Evolutionary conservation across 768 basidiomycete species (phyloP), one percentile per base, ranked within the genome.

Genomic region (Russula abietina): DNA sequence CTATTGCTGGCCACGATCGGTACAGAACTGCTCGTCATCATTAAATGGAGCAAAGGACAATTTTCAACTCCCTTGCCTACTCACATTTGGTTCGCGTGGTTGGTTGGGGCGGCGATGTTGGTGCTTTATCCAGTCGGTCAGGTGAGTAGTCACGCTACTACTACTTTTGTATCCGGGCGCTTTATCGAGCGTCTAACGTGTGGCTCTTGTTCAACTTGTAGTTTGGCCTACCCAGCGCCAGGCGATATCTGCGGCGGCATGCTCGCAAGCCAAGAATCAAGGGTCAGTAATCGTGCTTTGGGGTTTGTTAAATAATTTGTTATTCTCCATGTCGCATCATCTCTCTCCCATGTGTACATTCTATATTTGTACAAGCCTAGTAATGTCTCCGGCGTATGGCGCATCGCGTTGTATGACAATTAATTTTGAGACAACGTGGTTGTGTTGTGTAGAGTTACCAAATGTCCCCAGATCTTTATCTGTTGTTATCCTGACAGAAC

Each of bases 1-100:
- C 76, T 93, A 46, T 76, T 93, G 63, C 81, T 92, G 55, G 91
- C 91, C 36, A 93, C 91, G n/a, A 85, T 92, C 65, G 69, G 84
- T 61, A 93, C 92, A 16, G 91, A 93, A 72, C 72, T 91, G 39
- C 78, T 93, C 55, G 87, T 85, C 48, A 91, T 93, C 57, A 74
- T 79, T 68, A 93, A 93, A 77, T 93, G 90, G 91, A 84, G 88
- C 67, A 76, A 83, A 68, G 88, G 86, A 12, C 81, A 84, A 71
- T 93, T 86, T 70, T 72, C 77, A 19, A 81, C 77, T 67, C 85
- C 89, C 26, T 72, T 90, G 16, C 91, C 91, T 16, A 66, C 67
- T 55, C 65, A 69, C 57, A 87, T 93, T 64, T 83, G 81, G 74
- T 80, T 80, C 78, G 85, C 84, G 12, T 90, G 88, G 87, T 71